Evolutionary conservation across 148 eudicot genomes (phyloP).

Genomic region (Dianthus caryophyllus): DNA sequence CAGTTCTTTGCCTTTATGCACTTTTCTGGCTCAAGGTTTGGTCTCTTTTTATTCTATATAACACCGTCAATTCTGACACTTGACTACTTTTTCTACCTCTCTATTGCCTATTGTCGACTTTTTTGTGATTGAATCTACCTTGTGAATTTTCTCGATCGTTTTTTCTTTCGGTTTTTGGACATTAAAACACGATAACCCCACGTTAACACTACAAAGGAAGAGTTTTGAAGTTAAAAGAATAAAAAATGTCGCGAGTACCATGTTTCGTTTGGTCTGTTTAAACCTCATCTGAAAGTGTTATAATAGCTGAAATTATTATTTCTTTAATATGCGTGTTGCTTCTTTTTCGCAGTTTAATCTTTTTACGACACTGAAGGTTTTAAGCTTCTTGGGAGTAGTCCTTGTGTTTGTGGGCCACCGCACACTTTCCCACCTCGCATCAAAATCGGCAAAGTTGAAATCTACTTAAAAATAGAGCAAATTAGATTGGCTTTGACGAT

Average conservation of each 20-base stretch:
- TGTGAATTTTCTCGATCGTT: too few relatives aligned
- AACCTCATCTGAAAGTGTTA: too few relatives aligned
- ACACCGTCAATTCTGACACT: neutral
- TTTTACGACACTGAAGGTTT: constrained; percentile 72
- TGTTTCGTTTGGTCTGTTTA: too few relatives aligned
- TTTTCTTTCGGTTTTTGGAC: too few relatives aligned
- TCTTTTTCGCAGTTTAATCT: constrained; percentile 64
- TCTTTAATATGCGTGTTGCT: neutral
- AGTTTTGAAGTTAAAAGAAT: too few relatives aligned
- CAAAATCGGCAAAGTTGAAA: constrained; percentile 74
- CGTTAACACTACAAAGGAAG: too few relatives aligned
- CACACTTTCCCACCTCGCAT: constrained; percentile 76
- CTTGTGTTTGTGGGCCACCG: constrained; percentile 81
- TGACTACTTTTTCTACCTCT: neutral
- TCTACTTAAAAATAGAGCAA: constrained; percentile 39
- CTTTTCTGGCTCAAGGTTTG: constrained; percentile 95
- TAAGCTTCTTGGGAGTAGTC: constrained; percentile 72
- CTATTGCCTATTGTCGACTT: neutral
- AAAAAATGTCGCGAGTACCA: too few relatives aligned
- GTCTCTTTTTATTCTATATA: constrained; percentile 1
- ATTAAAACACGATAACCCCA: too few relatives aligned
- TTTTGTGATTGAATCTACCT: too few relatives aligned
- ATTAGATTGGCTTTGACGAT: neutral
- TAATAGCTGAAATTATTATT: neutral
- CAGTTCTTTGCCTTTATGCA: constrained; percentile 63